Base-by-base conservation (phyloP, 2,329 filamentous ascomycete genomes). In the Diplodia sapinea region DNA sequence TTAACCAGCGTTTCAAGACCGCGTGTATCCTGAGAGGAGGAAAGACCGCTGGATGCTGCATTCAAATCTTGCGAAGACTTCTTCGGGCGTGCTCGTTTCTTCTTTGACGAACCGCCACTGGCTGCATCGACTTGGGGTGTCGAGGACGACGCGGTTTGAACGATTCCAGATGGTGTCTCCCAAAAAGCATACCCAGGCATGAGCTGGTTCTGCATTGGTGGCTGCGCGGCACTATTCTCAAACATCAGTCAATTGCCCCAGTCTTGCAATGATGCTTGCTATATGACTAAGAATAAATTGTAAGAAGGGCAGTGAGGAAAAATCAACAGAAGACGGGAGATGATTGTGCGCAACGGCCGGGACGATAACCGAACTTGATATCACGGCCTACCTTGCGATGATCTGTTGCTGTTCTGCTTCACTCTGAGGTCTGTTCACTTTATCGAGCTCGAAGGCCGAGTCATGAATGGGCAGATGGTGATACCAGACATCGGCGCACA, bases 401-500 rank as follows among this genome's bases (percentile, higher is more conserved):
- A 26, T 2, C 13, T 12, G 11, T 15, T 51, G 26, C 29, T 40
- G 54, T n/a, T 6, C 36, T 51, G 26, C 3, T 26, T 51, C 15
- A 12, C n/a, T 38, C 54, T 56, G 43, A 13, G n/a, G 17, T n/a
- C 47, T 33, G n/a, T 43, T 56, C 29, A n/a, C 13, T 17, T 36
- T 49, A 3, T 57, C 51, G 13, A 50, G 26, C 40, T 66, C 38
- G 15, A 26, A 26, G 8, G 63, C 26, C 3, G 40, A 36, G 26
- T 57, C 52, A 23, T 66, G 65, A 17, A 66, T 31, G 15, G 29
- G 40, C 15, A 51, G 20, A 50, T 66, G 64, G 29, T 59, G 64
- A 40, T 59, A 66, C 51, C 43, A 66, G n/a, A 61, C 29, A 43
- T 62, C 65, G 11, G 54, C 23, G 7, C 40, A 61, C 15, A 67